Base-by-base conservation (phyloP, 352 stramenopile species). In the Elongisporangium prolatum region DNA sequence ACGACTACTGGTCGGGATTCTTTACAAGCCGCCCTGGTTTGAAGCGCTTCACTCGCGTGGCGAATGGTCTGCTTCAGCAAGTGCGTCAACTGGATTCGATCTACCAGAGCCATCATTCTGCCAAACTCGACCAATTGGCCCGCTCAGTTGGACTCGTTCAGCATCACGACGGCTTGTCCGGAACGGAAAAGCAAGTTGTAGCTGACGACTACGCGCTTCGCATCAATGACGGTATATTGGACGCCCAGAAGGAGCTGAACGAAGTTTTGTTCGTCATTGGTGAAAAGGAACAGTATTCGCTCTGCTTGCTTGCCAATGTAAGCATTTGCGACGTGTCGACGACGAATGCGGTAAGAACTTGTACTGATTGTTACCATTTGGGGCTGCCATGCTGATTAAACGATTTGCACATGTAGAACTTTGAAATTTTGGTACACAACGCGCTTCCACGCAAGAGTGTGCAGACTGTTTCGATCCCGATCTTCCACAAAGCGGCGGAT, bases 1-100 rank as follows among this genome's bases (percentile, higher is more conserved):
- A 98, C 63, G 91, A 93, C 48, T 98, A 98, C 71, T 99, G 97
- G 84, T 77, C 94, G 10, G 97, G 97, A 1, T 99, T 98, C 72
- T 99, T 98, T 69, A 98, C 96, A 0, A 98, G 86, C 59, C 84
- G 97, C 16, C 81, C 96, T 1, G 67, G 80, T 4, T 73, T 99
- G 2, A 99, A 99, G 69, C 67, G 83, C 5, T 89, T 98, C 52
- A 88, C 97, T 52, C 80, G 94, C 10, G 84, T 97, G 13, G 80
- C 78, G 3, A 98, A 96, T 24, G 84, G 72, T 0, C 68, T 98
- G 22, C 63, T 98, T 9, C 81, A 97, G 60, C 84, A 96, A 56
- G 66, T 96, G 8, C 74, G 96, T n/a, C 93, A 98, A 58, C 76
- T 98, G 16, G 79, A 98, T 52, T 85, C 87, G 0, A 65, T 87